These are phyloP conservation scores for Stachybotrys elegans DNA, from an alignment of 2,329 filamentous ascomycete species.

Conservation along the genomic window DNA sequence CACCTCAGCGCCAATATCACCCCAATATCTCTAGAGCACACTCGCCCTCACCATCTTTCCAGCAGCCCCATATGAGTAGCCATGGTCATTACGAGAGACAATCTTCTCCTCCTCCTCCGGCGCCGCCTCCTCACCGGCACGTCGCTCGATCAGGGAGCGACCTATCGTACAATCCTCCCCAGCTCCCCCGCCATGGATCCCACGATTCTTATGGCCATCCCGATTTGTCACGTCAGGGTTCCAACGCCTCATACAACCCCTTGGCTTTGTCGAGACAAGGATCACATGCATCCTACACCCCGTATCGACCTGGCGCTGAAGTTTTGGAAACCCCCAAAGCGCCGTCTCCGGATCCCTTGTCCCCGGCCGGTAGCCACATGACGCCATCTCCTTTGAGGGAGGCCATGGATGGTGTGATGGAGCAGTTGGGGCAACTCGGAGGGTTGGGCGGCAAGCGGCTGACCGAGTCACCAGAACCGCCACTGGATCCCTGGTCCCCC, in stretches of 20 bases:
- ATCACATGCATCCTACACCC: conserved; percentile 32
- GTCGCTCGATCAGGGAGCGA: conserved; percentile 25
- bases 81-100: too few relatives aligned
- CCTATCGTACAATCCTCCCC: conserved; percentile 5
- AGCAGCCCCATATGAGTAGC: too few relatives aligned
- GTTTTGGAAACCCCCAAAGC: conserved; percentile 43
- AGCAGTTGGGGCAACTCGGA: conserved; percentile 79
- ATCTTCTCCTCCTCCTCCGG: conserved; percentile 69
- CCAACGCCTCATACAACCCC: conserved; percentile 27
- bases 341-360: conserved; percentile 62
- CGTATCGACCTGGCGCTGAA: conserved; percentile 9
- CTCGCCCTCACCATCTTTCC: conserved; percentile 16
- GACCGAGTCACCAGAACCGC: conserved; percentile 49
- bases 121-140: conserved; percentile 80
- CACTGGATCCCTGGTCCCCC: conserved; percentile 79
- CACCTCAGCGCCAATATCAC: conserved; percentile 4
- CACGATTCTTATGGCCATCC: conserved; percentile 29
- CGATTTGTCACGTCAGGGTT: conserved; percentile 27
- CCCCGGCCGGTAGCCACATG: conserved; percentile 59
- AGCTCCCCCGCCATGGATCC: conserved; percentile 27
- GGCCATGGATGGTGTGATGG: conserved; percentile 98
- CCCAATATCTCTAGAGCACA: conserved; percentile 1
- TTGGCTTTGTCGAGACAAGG: conserved; percentile 28
- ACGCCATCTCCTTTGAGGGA: conserved; percentile 90
- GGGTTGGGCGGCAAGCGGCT: conserved; percentile 47